Base-by-base conservation (phyloP, 1,284 basidiomycete species). In the Ganoderma leucocontextum region DNA sequence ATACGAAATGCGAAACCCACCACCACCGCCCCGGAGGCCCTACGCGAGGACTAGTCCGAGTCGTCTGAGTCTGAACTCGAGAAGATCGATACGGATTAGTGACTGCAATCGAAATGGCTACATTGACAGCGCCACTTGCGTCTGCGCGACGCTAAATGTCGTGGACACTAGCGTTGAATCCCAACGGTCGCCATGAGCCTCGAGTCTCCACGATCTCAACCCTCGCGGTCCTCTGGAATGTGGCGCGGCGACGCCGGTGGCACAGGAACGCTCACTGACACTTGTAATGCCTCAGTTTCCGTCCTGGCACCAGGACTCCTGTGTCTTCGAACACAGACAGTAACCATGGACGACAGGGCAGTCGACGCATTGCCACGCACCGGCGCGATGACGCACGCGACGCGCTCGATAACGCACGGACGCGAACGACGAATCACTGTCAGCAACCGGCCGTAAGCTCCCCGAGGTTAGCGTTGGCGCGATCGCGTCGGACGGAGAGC, bases 1-100 rank as follows among this genome's bases (percentile, higher is more conserved):
- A 75, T 70, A 63, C 62, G 70, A 72, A 74, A 71, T 55, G 70
- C 68, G 70, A 73, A 72, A 65, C 65, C 53, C 36, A 44, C 57
- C 44, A 19, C 44, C 10, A 17, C 6, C 13, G n/a, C n/a, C n/a
- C n/a, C n/a, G n/a, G n/a, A n/a, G n/a, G n/a, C 25, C 5, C 47
- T 49, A 6, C 35, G 4, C 39, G 39, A 17, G 25, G 42, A 13
- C 38, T 41, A 29, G 60, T 59, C 8, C 22, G 36, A 22, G 17
- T 35, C 9, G 55, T 57, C 35, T 57, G 22, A 25, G 47, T 25
- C 47, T 49, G 22, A 49, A 49, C 47, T 13, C 22, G 47, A 25
- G 47, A 49, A 22, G 15, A 55, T 55, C 33, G 52, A 29, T 55
- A 13, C 29, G 29, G 5, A 35, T 35, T 55, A 15, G 29, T 19